Conservation (phyloP, 192 early-diverging fungal species). For the Coemansia sp. region DNA sequence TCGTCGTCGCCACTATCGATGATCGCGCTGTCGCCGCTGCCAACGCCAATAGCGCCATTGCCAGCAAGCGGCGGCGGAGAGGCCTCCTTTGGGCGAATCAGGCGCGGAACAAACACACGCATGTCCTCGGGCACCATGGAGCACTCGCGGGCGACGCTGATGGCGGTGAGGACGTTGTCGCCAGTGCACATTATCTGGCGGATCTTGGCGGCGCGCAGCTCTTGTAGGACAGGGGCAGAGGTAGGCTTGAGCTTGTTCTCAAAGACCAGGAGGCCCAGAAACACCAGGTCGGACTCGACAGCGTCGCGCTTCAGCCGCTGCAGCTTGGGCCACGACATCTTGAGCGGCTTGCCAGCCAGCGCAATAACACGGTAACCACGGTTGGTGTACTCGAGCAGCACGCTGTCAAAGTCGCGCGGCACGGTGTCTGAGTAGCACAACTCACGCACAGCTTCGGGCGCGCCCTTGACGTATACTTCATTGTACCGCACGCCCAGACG, state of each 20-base stretch:
- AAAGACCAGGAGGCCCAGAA: slow-evolving; percentile 96
- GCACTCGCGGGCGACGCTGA: slow-evolving; percentile 92
- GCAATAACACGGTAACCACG: slow-evolving; percentile 98
- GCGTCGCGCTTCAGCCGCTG: slow-evolving; percentile 73
- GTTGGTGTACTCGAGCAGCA: slow-evolving; percentile 84
- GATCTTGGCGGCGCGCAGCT: slow-evolving; percentile 77
- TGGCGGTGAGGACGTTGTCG: slow-evolving; percentile 94
- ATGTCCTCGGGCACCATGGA: slow-evolving; percentile 73
- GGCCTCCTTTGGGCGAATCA: slow-evolving; percentile 49
- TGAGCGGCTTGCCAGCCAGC: slow-evolving; percentile 76
- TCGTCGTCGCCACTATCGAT: not conserved
- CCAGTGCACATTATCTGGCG: slow-evolving; percentile 98
- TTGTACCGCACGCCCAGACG: slow-evolving; percentile 56
- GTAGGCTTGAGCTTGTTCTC: slow-evolving; percentile 97
- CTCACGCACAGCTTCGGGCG: slow-evolving; percentile 90
- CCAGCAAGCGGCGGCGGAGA: slow-evolving; percentile 2
- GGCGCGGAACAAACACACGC: slow-evolving; percentile 76
- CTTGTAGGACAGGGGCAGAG: slow-evolving; percentile 71
- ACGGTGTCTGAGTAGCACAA: slow-evolving; percentile 83
- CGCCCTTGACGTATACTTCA: slow-evolving; percentile 92
- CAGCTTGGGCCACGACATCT: slow-evolving; percentile 66
- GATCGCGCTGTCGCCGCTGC: not conserved
- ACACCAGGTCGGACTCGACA: slow-evolving; percentile 79
- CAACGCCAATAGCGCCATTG: not conserved
- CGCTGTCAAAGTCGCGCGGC: slow-evolving; percentile 78